Conservation (phyloP, 345 rosid genomes). For the Orychophragmus violaceus region DNA sequence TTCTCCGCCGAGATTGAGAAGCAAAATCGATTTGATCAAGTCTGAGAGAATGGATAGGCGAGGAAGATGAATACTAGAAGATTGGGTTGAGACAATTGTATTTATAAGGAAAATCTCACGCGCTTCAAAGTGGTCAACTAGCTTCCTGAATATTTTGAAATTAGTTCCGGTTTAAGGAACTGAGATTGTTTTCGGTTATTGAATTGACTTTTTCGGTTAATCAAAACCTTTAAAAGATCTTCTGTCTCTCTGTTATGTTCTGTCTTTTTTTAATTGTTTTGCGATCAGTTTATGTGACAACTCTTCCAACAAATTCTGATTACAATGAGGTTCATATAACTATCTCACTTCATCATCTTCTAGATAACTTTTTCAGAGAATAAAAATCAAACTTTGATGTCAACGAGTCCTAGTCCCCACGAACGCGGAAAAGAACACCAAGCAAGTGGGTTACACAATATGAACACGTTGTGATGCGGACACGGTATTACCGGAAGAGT, state of each 20-base stretch:
- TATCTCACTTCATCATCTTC: too few species aligned
- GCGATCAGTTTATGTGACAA: conserved; percentile 15
- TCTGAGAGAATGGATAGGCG: not conserved
- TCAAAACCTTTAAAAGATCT: not conserved
- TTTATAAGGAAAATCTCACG: conserved; percentile 18
- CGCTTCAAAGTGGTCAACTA: conserved; percentile 25
- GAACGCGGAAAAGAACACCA: conserved; percentile 13
- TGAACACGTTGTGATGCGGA: conserved; percentile 24
- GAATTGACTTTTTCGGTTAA: conserved; percentile 1
- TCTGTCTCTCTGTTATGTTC: not conserved
- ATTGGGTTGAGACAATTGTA: not conserved
- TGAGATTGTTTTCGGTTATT: too few species aligned
- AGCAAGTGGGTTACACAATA: conserved; percentile 15
- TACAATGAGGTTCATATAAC: not conserved
- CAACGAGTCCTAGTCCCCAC: not conserved
- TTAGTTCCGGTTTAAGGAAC: conserved; percentile 1
- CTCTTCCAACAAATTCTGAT: conserved; percentile 16
- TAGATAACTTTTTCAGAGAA: not conserved
- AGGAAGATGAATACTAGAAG: not conserved
- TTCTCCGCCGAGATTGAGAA: not conserved
- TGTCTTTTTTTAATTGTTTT: not conserved
- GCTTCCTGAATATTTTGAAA: too few species aligned
- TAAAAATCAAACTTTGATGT: not conserved
- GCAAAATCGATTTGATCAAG: not conserved
- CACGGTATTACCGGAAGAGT: conserved; percentile 28